Base-by-base conservation (phyloP, 257 asterid genomes). In the Solanum lycopersicoides region DNA sequence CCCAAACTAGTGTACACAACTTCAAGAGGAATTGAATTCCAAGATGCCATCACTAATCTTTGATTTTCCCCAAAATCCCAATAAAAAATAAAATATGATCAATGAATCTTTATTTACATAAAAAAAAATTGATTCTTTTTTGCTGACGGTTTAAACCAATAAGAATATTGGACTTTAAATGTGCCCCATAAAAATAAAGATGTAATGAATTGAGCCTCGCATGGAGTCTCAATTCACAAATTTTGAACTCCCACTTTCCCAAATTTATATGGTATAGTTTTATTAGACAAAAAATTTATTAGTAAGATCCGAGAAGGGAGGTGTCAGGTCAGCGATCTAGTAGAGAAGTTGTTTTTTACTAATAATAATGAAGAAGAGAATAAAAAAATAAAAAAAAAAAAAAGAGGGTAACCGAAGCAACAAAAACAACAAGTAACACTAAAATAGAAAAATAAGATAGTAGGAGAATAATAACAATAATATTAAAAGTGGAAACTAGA, bases 21-120 rank as follows among this genome's bases (percentile, higher is more conserved):
- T 91, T 97, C 94, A 53, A 94, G 88, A 9, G 89, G 90, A 83
- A 72, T 75, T 12, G 98, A 95, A 88, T 94, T 93, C 99, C 99
- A 97, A 10, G 98, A 94, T 74, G 94, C 93, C 96, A 94, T 94
- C 34, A 71, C 69, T 50, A 18, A n/a, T n/a, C 41, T 44, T 77
- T 79, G 42, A 15, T 44, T 74, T 76, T 41, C 63, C 30, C 83
- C n/a, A 44, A 77, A 32, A 44, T 77, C 83, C 44, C 66, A 13
- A 5, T 11, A 47, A 6, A 16, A 50, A 47, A 47, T 9, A 23
- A 74, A 15, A 10, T 7, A 13, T 73, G 82, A 44, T 45, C n/a
- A 30, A 11, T 30, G 69, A 30, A 82, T 82, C 69, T n/a, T 47
- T 30, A 1, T 82, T 21, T 50, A 30, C 14, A 13, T 80, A 47